phyloP scores from a whole-genome alignment of 139 green algal genomes.

The Coccomyxa sp. region DNA sequence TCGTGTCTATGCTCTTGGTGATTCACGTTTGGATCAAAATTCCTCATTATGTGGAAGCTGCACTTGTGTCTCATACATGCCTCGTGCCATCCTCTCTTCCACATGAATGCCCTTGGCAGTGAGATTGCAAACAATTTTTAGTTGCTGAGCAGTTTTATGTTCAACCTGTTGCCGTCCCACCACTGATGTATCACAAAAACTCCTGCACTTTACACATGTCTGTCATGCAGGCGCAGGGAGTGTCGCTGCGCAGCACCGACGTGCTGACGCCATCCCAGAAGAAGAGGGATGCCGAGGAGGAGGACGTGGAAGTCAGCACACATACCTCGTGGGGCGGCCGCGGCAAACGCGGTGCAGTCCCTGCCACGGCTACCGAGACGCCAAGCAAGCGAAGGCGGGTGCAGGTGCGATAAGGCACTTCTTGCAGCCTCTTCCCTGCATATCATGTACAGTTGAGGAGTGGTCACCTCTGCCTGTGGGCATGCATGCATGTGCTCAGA shows the following conservation, averaged over 20 bases:
- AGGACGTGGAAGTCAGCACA: neutral
- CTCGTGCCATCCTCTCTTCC: neutral
- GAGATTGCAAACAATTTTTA: no score
- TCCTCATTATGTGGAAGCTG: neutral
- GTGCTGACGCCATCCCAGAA: neutral
- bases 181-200: no score
- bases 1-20: no score
- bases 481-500: neutral
- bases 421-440: neutral
- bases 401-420: neutral
- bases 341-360: neutral
- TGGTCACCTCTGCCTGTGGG: neutral
- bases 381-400: neutral
- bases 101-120: neutral
- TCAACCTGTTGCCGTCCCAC: no score
- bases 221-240: no score
- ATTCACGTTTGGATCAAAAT: no score
- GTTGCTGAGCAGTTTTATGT: no score
- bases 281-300: neutral
- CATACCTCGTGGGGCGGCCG: neutral
- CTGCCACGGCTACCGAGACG: neutral
- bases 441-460: neutral
- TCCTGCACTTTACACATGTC: no score
- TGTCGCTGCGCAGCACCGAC: neutral
- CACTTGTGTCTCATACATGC: neutral